Evolutionary conservation across 163 green algal genomes (phyloP), one percentile per base, ranked within the genome.

Genomic region (Botryococcus braunii): DNA sequence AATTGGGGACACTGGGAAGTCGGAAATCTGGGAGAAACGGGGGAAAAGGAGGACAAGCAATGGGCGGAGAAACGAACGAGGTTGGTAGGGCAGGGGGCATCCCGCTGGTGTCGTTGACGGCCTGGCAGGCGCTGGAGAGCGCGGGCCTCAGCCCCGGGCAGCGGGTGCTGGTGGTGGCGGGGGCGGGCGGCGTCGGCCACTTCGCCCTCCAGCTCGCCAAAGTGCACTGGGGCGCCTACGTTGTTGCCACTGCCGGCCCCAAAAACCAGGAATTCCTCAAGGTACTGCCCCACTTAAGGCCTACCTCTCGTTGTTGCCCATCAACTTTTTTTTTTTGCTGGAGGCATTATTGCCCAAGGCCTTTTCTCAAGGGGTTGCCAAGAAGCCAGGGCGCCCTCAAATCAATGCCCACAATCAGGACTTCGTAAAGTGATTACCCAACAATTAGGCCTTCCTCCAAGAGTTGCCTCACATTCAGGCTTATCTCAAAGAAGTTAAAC

Each of bases 171-270:
- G 69, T 90, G 35, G 77, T 77, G 43, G 78, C 66, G 1, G 84
- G 74, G 2, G 63, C 76, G 0, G 81, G 82, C 0, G 84, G 82
- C 29, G 74, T 86, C 17, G 84, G 84, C 31, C 61, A 69, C 70
- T 69, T 83, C 35, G 82, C 78, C 7, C 61, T 89, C 34, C 83
- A 89, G 83, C 69, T 86, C 17, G 74, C 77, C 55, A 86, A 87
- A 46, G 39, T 40, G 62, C 62, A 34, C 29, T 68, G 41, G 41
- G 82, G 74, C 5, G 79, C 81, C 0, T 65, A 68, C 32, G 83
- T 89, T 35, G 64, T 75, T 7, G 64, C 69, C 56, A 85, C 81
- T 13, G 76, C 66, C 64, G 76, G 78, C 46, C 49, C 49, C 25
- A 65, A 62, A 11, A 89, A 87, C 61, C 34, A 57, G 3, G 71